phyloP scores from a whole-genome alignment of 257 asterid species.

The Thymus quinquecostatus region DNA sequence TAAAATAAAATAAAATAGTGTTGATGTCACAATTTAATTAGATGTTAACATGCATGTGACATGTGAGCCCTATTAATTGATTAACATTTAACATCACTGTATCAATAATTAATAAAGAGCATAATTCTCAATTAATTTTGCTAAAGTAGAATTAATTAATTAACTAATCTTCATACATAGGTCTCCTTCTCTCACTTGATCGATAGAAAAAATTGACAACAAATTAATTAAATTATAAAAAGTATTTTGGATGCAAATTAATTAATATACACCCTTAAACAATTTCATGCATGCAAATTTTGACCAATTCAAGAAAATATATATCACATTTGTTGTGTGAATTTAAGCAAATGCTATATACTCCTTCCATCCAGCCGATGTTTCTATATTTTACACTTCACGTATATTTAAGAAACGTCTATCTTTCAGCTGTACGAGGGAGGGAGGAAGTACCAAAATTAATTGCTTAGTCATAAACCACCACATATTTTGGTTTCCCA shows the following conservation, averaged over 20 bases:
- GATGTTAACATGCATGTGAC: neutral
- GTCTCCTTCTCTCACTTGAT: no score
- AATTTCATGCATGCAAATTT: neutral
- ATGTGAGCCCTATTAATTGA: slow-evolving; percentile 5
- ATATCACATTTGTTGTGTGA: neutral
- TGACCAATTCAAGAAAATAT: neutral
- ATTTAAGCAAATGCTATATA: no score
- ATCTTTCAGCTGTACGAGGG: no score
- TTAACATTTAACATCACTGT: neutral
- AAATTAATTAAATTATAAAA: neutral
- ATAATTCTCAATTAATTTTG: no score
- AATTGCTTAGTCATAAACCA: neutral
- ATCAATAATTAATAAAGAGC: no score
- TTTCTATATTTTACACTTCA: no score
- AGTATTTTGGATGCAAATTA: no score
- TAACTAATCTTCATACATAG: no score
- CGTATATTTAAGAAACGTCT: no score
- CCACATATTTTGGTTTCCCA: slow-evolving; percentile 1
- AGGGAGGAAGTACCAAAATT: neutral
- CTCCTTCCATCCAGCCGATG: no score
- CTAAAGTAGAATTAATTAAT: no score
- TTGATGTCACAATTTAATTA: neutral
- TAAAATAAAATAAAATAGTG: neutral
- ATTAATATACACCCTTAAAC: neutral
- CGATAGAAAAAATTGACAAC: no score